These are phyloP conservation scores for Porcisia hertigi DNA, from an alignment of 208 protist species.

Conservation along the genomic window DNA sequence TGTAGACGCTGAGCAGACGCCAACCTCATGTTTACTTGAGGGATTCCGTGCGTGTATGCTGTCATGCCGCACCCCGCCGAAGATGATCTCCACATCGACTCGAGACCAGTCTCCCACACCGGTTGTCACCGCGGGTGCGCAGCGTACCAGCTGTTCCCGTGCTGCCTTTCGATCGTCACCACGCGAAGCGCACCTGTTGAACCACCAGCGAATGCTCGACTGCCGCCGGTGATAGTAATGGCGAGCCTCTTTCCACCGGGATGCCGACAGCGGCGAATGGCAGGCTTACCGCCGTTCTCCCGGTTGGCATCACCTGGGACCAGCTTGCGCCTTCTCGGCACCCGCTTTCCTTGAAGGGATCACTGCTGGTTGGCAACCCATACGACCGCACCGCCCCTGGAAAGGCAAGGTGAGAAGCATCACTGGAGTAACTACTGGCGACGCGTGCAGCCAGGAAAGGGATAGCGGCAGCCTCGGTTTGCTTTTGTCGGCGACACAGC, in stretches of 20 bases:
- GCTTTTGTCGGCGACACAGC: conserved; percentile 43
- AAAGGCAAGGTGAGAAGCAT: conserved; percentile 11
- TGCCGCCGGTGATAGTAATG: conserved; percentile 3
- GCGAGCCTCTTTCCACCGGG: not conserved
- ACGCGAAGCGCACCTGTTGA: not conserved
- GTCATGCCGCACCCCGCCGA: conserved; percentile 3
- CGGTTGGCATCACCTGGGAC: conserved; percentile 24
- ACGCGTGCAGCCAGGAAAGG: not conserved
- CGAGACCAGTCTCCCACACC: not conserved
- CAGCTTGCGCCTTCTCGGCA: conserved; percentile 27
- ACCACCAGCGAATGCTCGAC: conserved; percentile 14
- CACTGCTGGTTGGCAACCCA: conserved; percentile 35
- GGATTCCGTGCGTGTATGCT: conserved; percentile 50
- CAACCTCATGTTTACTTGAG: conserved; percentile 58
- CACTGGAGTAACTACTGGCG: conserved; percentile 68
- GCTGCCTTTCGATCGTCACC: not conserved
- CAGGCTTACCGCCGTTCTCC: not conserved
- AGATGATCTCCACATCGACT: not conserved
- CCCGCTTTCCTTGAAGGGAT: conserved; percentile 36
- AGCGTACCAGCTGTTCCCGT: not conserved
- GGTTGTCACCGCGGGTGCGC: not conserved
- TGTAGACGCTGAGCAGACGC: conserved; percentile 80
- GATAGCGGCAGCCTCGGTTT: not conserved
- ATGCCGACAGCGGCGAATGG: not conserved
- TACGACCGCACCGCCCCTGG: conserved; percentile 14